Evolutionary conservation across 352 stramenopile species (phyloP), one percentile per base, ranked within the genome.

Genomic region (Globisporangium carolinianum): DNA sequence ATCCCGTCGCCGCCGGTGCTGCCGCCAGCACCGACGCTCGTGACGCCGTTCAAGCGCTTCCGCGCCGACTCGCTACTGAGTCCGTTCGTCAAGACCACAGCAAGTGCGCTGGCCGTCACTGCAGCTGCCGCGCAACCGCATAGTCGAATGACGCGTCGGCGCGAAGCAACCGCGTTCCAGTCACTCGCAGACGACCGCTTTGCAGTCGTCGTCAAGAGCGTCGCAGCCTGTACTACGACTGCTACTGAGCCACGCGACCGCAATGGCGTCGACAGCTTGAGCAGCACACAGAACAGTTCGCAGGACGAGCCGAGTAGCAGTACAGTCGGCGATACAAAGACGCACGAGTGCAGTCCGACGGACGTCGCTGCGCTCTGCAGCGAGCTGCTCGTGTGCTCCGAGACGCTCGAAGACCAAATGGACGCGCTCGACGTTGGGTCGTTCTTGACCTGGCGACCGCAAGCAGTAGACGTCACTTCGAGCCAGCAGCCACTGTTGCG

Each of bases 351-450:
- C 38, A 63, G 58, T 42, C 58, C 58, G 4, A 8, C 43, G 0
- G 58, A 63, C 17, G 47, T 63, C 58, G 45, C 58, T 1, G 58
- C 46, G 51, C 46, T 58, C 35, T 55, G 41, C 17, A 51, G 15
- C 35, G 24, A 50, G 48, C n/a, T 57, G 37, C 57, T 62, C 35
- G 39, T 48, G 37, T 63, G 51, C 51, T 50, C 46, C 18, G 58
- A 63, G 58, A 63, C 58, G 24, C 58, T 63, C 8, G 58, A 54
- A n/a, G 46, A 53, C 17, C 51, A 58, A 45, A 55, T 63, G 58
- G 58, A 63, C 35, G 58, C 58, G 6, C 43, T 63, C 18, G 51
- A 59, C 45, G 51, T 63, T 18, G 45, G 58, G 11, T 54, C 58
- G 35, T 53, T 59, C 46, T 41, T 54, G 36, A 45, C 42, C 51